Percentiles rank a stretch among this genome's conserved stretches.
These are phyloP conservation scores for Bipolaris bicolor DNA, from an alignment of 2,329 filamentous ascomycete species.

Conservation along the genomic window DNA sequence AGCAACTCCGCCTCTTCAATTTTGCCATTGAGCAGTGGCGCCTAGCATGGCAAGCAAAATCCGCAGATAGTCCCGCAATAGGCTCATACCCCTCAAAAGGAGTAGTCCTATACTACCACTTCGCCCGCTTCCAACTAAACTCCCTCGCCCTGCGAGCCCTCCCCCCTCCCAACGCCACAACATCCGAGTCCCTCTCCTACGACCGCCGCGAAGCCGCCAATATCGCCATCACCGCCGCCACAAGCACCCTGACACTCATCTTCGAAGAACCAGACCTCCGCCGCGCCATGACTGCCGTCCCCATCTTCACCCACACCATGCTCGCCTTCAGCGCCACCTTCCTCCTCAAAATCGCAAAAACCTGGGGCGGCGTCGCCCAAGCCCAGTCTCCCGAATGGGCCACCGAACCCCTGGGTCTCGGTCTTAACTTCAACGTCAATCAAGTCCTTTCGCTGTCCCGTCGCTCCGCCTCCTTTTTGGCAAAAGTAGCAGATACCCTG, in stretches of 20 bases:
- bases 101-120: conserved; percentile 60
- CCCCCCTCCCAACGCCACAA: conserved; percentile 53
- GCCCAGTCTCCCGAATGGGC: conserved; percentile 34
- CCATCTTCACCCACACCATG: conserved; percentile 61
- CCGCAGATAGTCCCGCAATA: conserved; percentile 35
- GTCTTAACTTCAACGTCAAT: conserved; percentile 40
- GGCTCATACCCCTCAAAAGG: conserved; percentile 55
- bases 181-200: conserved; percentile 53
- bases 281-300: conserved; percentile 53
- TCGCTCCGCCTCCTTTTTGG: conserved; percentile 34
- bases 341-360: conserved; percentile 57
- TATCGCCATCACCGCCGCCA: conserved; percentile 56
- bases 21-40: conserved; percentile 54
- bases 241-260: conserved; percentile 55
- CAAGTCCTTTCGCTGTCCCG: conserved; percentile 38
- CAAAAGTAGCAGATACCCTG: conserved; percentile 34
- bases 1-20: conserved; percentile 50
- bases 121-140: conserved; percentile 62
- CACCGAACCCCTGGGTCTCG: conserved; percentile 34
- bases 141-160: conserved; percentile 53
- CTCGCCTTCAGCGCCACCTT: conserved; percentile 61
- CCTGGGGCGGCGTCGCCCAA: conserved; percentile 49
- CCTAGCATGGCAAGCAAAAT: conserved; percentile 47
- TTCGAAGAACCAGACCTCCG: conserved; percentile 55
- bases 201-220: conserved; percentile 49